Conservation (phyloP, 345 rosid species). For the Eucalyptus marginata region DNA sequence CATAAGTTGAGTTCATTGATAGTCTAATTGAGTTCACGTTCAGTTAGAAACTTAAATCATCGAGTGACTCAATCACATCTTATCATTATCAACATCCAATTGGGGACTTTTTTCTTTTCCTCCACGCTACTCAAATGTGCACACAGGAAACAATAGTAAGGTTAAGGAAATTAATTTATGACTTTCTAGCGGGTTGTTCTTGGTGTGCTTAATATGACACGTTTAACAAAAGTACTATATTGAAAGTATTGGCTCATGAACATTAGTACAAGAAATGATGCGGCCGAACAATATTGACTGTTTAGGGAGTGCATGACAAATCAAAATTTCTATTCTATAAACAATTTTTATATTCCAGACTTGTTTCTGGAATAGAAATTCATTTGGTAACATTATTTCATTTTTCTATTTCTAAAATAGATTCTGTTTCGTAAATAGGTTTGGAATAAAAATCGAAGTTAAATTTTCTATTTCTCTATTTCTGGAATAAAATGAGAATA, state of each 20-base stretch:
- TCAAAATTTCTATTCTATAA: too few relatives aligned
- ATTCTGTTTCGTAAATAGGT: too few relatives aligned
- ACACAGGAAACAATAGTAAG: neutral
- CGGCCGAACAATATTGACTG: neutral
- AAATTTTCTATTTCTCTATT: too few relatives aligned
- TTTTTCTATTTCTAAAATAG: too few relatives aligned
- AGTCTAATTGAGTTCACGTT: rapidly evolving
- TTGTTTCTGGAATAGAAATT: too few relatives aligned
- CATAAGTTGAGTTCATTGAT: neutral
- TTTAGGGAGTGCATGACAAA: too few relatives aligned
- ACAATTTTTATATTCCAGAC: too few relatives aligned
- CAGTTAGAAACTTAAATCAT: neutral
- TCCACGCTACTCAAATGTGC: neutral
- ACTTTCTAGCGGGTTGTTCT: neutral
- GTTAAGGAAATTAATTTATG: neutral
- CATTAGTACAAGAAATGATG: neutral
- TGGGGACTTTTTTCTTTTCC: neutral
- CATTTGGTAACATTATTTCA: too few relatives aligned
- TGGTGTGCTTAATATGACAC: neutral
- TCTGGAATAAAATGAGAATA: too few relatives aligned
- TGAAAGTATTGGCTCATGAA: neutral
- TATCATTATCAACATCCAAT: neutral
- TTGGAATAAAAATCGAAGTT: too few relatives aligned
- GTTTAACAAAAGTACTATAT: neutral
- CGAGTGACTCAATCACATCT: neutral